These are phyloP conservation scores for Fusarium pseudograminearum DNA, from an alignment of 2,329 filamentous ascomycete species.

Conservation along the genomic window DNA sequence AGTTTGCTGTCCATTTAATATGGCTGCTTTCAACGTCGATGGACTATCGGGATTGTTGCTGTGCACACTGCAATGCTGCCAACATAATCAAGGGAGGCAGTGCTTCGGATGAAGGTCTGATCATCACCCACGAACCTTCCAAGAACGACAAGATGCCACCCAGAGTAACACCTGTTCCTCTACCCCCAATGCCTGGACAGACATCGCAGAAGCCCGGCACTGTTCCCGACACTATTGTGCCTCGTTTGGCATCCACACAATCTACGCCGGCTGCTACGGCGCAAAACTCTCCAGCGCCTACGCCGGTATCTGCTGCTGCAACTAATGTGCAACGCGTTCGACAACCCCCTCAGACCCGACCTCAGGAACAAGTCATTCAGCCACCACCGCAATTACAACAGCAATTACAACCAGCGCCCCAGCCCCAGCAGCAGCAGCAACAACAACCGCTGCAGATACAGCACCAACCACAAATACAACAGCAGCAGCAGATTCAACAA, in stretches of 20 bases:
- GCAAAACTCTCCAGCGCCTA: conserved; percentile 37
- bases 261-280: conserved; percentile 33
- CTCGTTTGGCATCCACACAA: conserved; percentile 49
- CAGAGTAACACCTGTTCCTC: conserved; percentile 55
- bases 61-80: conserved; percentile 60
- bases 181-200: conserved; percentile 53
- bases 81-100: conserved; percentile 42
- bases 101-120: conserved; percentile 47
- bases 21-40: conserved; percentile 63
- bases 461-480: conserved; percentile 27
- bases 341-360: conserved; percentile 17
- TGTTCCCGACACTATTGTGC: conserved; percentile 35
- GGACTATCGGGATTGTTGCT: conserved; percentile 64
- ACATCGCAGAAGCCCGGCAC: conserved; percentile 50
- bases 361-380: conserved; percentile 23
- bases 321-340: conserved; percentile 31
- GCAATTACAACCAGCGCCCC: conserved; percentile 27
- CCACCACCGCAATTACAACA: conserved; percentile 25
- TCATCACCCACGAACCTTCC: conserved; percentile 39
- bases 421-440: conserved; percentile 36
- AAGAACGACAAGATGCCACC: conserved; percentile 45
- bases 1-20: conserved; percentile 64
- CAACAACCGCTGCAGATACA: conserved; percentile 34
- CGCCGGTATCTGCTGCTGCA: conserved; percentile 26
- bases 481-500: conserved; percentile 35